These are phyloP conservation scores for Scedosporium aurantiacum DNA, from an alignment of 2,329 filamentous ascomycete genomes.

Conservation along the genomic window DNA sequence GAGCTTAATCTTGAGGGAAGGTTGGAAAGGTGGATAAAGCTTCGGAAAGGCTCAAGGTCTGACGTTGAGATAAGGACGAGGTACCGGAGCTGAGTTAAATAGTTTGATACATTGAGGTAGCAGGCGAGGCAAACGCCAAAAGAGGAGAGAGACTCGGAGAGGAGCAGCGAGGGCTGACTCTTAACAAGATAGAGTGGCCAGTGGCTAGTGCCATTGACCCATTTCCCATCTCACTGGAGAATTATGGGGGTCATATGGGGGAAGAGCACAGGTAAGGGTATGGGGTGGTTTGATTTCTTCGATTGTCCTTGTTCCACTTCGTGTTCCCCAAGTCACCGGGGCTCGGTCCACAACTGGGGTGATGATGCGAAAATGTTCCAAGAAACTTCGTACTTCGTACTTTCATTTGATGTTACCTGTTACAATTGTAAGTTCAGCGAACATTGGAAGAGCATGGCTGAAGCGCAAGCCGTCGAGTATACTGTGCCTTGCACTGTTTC, in stretches of 20 bases:
- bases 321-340: too few relatives aligned
- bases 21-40: not conserved
- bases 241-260: not conserved
- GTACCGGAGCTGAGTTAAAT: not conserved
- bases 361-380: not conserved
- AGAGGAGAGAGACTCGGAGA: not conserved
- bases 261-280: not conserved
- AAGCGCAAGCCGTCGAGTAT: too few relatives aligned
- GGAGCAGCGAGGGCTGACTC: not conserved
- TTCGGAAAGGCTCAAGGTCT: not conserved
- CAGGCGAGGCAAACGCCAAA: not conserved
- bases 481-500: too few relatives aligned
- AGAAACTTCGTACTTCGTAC: too few relatives aligned
- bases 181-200: not conserved
- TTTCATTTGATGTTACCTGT: too few relatives aligned
- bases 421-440: not conserved
- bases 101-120: not conserved
- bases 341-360: not conserved
- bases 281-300: not conserved
- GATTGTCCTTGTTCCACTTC: too few relatives aligned
- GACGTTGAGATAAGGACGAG: constrained; percentile 1
- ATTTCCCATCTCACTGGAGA: not conserved
- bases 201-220: not conserved
- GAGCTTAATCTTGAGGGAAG: not conserved
- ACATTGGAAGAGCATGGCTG: not conserved